These are phyloP conservation scores for Punctularia strigosozonata DNA, from an alignment of 768 basidiomycete genomes.

Conservation along the genomic window DNA sequence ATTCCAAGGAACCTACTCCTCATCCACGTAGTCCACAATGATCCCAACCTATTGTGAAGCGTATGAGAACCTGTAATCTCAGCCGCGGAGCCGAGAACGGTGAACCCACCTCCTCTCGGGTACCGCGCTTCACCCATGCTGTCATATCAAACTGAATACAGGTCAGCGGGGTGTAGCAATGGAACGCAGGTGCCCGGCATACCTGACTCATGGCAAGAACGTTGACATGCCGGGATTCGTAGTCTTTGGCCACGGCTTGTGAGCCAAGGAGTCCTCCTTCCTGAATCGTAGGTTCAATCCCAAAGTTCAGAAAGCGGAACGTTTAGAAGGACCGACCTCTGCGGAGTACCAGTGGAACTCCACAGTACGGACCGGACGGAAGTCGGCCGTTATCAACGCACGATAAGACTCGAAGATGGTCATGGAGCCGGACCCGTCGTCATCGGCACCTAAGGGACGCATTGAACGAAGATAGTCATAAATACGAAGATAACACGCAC, in stretches of 20 bases:
- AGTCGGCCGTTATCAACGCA: constrained; percentile 55
- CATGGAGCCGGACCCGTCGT: constrained; percentile 50
- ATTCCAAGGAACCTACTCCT: constrained; percentile 25
- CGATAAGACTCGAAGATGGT: constrained; percentile 74
- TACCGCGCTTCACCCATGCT: constrained; percentile 77
- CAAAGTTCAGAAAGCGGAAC: neutral
- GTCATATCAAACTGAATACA: constrained; percentile 73
- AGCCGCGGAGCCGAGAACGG: constrained; percentile 2
- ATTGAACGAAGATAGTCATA: constrained; percentile 7
- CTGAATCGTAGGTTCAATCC: constrained; percentile 21
- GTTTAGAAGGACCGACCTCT: constrained; percentile 34
- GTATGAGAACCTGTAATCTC: constrained; percentile 40
- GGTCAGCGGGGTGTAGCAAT: constrained; percentile 5
- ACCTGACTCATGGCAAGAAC: constrained; percentile 83
- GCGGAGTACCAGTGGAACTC: constrained; percentile 85
- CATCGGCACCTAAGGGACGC: constrained; percentile 48
- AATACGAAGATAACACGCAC: constrained; percentile 24
- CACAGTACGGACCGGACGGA: constrained; percentile 50
- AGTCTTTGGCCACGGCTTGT: constrained; percentile 76
- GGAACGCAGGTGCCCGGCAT: constrained; percentile 5
- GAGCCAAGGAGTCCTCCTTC: constrained; percentile 82
- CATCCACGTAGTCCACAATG: constrained; percentile 75
- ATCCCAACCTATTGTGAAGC: constrained; percentile 73
- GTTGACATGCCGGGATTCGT: constrained; percentile 48
- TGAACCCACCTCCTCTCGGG: constrained; percentile 28